Evolutionary conservation across 164 flowering plant species (phyloP).

Genomic region (Saururus chinensis): DNA sequence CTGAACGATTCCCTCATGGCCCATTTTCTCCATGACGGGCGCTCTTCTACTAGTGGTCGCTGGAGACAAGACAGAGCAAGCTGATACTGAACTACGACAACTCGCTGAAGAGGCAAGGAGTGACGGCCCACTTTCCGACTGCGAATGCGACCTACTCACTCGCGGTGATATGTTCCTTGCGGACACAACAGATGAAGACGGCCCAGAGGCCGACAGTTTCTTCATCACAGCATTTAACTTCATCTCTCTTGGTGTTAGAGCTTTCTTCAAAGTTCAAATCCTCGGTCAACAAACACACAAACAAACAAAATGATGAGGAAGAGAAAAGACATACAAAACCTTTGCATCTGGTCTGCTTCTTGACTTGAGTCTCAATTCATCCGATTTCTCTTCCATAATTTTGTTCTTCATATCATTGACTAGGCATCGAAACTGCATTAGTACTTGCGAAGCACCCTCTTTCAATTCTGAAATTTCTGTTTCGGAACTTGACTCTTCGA

Average conservation of each 20-base stretch:
- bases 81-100: slow-evolving; percentile 40
- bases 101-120: slow-evolving; percentile 37
- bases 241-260: too few relatives aligned
- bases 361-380: too few relatives aligned
- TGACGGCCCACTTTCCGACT: slow-evolving; percentile 21
- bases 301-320: too few relatives aligned
- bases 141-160: slow-evolving; percentile 18
- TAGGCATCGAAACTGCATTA: background rate
- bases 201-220: slow-evolving; percentile 4
- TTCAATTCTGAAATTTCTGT: background rate
- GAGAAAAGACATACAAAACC: too few relatives aligned
- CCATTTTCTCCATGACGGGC: slow-evolving; percentile 81
- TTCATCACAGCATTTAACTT: background rate
- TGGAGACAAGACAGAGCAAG: slow-evolving; percentile 25
- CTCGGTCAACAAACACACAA: too few relatives aligned
- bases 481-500: background rate
- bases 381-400: too few relatives aligned
- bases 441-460: background rate
- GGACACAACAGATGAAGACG: slow-evolving; percentile 15
- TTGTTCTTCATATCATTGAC: background rate
- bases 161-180: slow-evolving; percentile 23
- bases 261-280: too few relatives aligned
- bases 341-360: too few relatives aligned
- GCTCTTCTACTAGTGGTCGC: slow-evolving; percentile 39
- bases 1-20: slow-evolving; percentile 80